Base-by-base conservation (phyloP, 2,329 filamentous ascomycete genomes). In the Colletotrichum eremochloae region DNA sequence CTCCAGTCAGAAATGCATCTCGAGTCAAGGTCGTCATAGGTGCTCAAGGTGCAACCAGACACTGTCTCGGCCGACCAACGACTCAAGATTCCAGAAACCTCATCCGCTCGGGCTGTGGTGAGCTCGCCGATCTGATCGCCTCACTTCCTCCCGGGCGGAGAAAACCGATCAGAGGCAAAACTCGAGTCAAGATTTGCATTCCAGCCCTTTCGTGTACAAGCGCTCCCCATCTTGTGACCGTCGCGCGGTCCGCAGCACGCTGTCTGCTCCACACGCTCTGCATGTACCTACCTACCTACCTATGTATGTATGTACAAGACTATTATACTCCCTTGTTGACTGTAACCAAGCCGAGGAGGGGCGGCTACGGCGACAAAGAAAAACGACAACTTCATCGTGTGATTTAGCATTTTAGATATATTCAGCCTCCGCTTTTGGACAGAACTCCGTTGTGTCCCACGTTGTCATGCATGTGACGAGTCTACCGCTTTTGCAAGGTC, bases 1-100 rank as follows among this genome's bases (percentile, higher is more conserved):
- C n/a, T n/a, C 62, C 24, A 55, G n/a, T 36, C 29, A 18, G 33
- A 31, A n/a, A 55, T 29, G 29, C 29, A 40, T 33, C 1, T n/a
- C 38, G 50, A 68, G 40, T 46, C 57, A 63, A 52, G 44, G 24
- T 55, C 69, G 69, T 72, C 69, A 72, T 55, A 5, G 20, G 46
- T 62, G 57, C 38, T 61, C 69, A 64, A 36, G 33, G 31, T 62
- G 69, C 44, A 64, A 69, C 69, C 0, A 69, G 69, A 72, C 69
- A 72, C 6, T 69, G 69, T 72, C 66, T 69, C 18, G 66, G 64
- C 40, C 44, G 33, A 53, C 63, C 36, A 7, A 20, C 33, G 11
- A 36, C 29, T 46, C 20, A 52, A n/a, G 31, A 65, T 64, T 55
- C 38, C 62, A 42, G 50, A 18, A 55, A n/a, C 48, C 14, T 48